Percentiles rank a stretch among this genome's conserved stretches.
phyloP scores from a whole-genome alignment of 2,329 filamentous ascomycete species.

The Colletotrichum lindemuthianum region DNA sequence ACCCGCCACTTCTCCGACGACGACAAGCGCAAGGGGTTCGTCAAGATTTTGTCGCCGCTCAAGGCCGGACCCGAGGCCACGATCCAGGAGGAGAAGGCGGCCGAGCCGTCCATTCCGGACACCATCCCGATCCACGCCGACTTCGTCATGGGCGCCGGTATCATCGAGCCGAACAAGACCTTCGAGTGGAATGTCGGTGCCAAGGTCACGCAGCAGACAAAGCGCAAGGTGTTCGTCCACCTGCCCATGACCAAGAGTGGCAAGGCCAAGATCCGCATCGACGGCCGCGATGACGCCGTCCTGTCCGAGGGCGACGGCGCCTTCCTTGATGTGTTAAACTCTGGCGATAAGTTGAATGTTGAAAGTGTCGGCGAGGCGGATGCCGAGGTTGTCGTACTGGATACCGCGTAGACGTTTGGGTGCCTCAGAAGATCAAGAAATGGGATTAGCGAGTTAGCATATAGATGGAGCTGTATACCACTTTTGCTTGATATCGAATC shows the following conservation, averaged over 20 bases:
- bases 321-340: constrained; percentile 73
- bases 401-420: constrained; percentile 61
- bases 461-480: constrained; percentile 3
- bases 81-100: constrained; percentile 69
- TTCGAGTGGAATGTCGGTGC: constrained; percentile 80
- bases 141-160: constrained; percentile 82
- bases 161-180: constrained; percentile 71
- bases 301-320: constrained; percentile 84
- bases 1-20: constrained; percentile 78
- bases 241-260: constrained; percentile 82
- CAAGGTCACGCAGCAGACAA: constrained; percentile 58
- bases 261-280: constrained; percentile 76
- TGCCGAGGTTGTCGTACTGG: constrained; percentile 75
- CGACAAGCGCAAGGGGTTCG: constrained; percentile 75
- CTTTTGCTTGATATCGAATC: too few relatives aligned
- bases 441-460: constrained; percentile 17
- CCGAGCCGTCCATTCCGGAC: constrained; percentile 67
- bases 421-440: not conserved
- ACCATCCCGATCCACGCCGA: constrained; percentile 88
- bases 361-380: constrained; percentile 76
- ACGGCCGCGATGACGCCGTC: constrained; percentile 71
- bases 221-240: constrained; percentile 83
- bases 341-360: constrained; percentile 70
- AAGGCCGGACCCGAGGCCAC: constrained; percentile 73
- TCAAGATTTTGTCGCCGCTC: constrained; percentile 80